A percentile compares a stretch with the other conserved stretches of the same genome.
phyloP scores from a whole-genome alignment of 208 protist species.

The Leishmania gerbilli region DNA sequence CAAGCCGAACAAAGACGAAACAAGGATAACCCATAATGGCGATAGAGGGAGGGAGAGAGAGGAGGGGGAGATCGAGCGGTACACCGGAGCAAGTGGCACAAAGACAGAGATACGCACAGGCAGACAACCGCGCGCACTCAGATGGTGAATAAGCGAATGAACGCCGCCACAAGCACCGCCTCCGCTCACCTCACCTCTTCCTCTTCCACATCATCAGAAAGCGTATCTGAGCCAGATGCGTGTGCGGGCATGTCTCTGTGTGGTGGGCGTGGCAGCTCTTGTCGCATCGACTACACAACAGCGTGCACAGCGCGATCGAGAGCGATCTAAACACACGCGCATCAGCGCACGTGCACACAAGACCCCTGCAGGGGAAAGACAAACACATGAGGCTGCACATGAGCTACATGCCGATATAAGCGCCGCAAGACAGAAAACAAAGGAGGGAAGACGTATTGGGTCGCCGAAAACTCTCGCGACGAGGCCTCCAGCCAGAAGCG shows the following conservation, averaged over 20 bases:
- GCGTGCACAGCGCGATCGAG: not conserved
- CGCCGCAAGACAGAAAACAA: too few species aligned
- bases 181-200: not conserved
- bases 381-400: too few species aligned
- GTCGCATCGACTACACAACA: not conserved
- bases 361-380: too few species aligned
- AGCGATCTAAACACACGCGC: not conserved
- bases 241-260: not conserved
- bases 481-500: too few species aligned
- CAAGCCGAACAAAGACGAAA: too few species aligned
- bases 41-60: not conserved
- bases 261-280: not conserved
- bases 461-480: too few species aligned
- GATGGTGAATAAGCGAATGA: not conserved
- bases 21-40: too few species aligned
- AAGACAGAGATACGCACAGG: slow-evolving; percentile 9
- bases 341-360: not conserved
- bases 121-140: slow-evolving; percentile 6
- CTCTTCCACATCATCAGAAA: not conserved
- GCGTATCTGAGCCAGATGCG: not conserved
- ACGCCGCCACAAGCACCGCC: not conserved
- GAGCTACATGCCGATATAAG: too few species aligned
- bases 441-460: too few species aligned
- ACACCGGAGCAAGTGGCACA: not conserved
- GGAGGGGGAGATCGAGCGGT: not conserved